phyloP scores from a whole-genome alignment of 495 filamentous ascomycete species.

The Parmelia sp. region DNA sequence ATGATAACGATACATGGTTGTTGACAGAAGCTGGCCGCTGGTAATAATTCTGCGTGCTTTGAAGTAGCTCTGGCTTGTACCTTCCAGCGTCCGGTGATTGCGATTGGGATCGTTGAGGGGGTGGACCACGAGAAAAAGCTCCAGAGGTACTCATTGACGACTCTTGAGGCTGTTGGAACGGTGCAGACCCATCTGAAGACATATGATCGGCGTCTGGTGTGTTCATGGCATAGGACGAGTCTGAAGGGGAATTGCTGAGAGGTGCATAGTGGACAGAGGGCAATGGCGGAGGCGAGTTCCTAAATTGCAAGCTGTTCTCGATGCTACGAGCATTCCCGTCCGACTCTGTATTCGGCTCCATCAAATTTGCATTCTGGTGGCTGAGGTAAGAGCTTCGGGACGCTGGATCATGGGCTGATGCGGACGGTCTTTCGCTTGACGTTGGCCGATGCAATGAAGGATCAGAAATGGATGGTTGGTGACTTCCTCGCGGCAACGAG shows the following conservation, averaged over 20 bases:
- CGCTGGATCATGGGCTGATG: background rate
- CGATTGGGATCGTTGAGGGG: constrained; percentile 73
- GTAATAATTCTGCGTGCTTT: constrained; percentile 46
- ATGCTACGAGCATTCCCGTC: constrained; percentile 1
- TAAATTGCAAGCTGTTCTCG: background rate
- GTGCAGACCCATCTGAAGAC: constrained; percentile 48
- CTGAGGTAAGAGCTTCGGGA: background rate
- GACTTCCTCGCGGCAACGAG: background rate
- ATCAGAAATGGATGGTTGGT: background rate
- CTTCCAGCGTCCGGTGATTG: constrained; percentile 68
- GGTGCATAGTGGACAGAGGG: background rate
- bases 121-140: constrained; percentile 41
- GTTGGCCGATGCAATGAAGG: background rate
- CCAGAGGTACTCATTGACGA: constrained; percentile 34
- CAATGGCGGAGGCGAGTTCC: constrained; percentile 19
- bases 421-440: constrained; percentile 7
- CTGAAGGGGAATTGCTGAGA: constrained; percentile 14
- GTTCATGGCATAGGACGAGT: constrained; percentile 25
- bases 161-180: constrained; percentile 40
- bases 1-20: constrained; percentile 6
- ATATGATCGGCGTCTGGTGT: constrained; percentile 43
- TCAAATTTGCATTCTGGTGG: background rate
- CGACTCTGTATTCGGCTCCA: background rate
- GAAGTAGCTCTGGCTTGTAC: constrained; percentile 38
- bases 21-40: constrained; percentile 67